Percentiles rank a stretch among this genome's conserved stretches.
Conservation (phyloP, 768 basidiomycete species). For the Hygrocybe punicea region DNA sequence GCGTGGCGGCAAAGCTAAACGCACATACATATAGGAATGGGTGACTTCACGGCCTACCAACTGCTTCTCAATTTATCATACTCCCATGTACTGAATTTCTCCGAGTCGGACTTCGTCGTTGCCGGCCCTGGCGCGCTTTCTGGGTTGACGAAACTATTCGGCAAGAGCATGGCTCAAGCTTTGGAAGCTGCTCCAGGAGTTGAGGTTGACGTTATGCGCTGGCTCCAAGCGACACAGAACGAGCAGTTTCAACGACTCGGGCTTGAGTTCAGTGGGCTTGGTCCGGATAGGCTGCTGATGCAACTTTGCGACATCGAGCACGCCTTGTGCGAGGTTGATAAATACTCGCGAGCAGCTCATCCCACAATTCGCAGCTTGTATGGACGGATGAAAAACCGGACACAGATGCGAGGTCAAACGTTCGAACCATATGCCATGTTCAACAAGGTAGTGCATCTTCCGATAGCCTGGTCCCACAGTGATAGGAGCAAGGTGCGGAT, state of each 20-base stretch:
- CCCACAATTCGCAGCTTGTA: slow-evolving; percentile 42
- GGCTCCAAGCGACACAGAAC: slow-evolving; percentile 57
- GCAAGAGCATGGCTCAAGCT: slow-evolving; percentile 34
- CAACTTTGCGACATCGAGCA: slow-evolving; percentile 75
- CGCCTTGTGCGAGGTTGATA: slow-evolving; percentile 74
- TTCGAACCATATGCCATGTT: slow-evolving; percentile 33
- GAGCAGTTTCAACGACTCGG: slow-evolving; percentile 61
- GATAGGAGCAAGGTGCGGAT: slow-evolving; percentile 43
- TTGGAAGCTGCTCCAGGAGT: slow-evolving; percentile 32
- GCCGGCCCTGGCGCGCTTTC: slow-evolving; percentile 64
- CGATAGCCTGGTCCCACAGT: slow-evolving; percentile 56
- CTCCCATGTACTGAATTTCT: slow-evolving; percentile 55
- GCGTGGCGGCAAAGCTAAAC: not conserved
- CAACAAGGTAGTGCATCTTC: slow-evolving; percentile 35
- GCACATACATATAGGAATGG: slow-evolving; percentile 43
- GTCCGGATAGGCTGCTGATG: slow-evolving; percentile 49
- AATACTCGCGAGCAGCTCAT: slow-evolving; percentile 62
- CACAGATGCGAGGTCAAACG: slow-evolving; percentile 13
- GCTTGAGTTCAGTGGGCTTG: slow-evolving; percentile 50
- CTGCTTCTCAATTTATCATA: slow-evolving; percentile 60
- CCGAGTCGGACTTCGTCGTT: slow-evolving; percentile 65
- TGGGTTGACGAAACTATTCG: slow-evolving; percentile 70
- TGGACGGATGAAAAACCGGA: slow-evolving; percentile 18
- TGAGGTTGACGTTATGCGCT: slow-evolving; percentile 60
- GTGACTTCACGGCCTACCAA: slow-evolving; percentile 71